Evolutionary conservation across 257 asterid species (phyloP).

Genomic region (Solanum chaucha): DNA sequence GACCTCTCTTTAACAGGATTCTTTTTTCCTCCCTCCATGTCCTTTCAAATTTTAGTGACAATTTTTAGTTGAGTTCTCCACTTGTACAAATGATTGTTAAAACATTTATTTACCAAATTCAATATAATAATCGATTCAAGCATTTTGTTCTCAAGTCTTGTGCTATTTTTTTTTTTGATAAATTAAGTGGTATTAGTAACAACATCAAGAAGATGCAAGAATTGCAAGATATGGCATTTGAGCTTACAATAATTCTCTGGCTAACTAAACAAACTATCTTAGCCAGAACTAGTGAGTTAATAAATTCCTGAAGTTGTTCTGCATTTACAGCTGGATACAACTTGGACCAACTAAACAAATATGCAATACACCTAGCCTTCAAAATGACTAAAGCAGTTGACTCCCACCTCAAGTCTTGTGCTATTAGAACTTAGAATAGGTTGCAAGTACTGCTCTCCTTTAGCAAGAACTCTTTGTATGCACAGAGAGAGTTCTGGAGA

Average conservation of each 20-base stretch:
- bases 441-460: neutral
- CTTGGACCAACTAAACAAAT: neutral
- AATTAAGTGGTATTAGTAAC: neutral
- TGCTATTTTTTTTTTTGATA: neutral
- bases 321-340: neutral
- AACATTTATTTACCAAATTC: neutral
- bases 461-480: neutral
- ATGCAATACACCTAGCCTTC: neutral
- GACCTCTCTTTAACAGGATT: neutral
- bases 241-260: neutral
- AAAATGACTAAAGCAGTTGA: neutral
- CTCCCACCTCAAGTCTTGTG: neutral
- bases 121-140: neutral
- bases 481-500: neutral
- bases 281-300: neutral
- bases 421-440: neutral
- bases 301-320: neutral
- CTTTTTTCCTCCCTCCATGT: neutral
- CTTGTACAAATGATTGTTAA: neutral
- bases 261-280: neutral
- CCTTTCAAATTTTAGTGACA: neutral
- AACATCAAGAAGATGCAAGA: neutral
- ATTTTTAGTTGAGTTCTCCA: neutral
- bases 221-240: neutral
- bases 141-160: neutral